Conservation (phyloP, 179 eudicot genomes). For the Camellia oleifera region DNA sequence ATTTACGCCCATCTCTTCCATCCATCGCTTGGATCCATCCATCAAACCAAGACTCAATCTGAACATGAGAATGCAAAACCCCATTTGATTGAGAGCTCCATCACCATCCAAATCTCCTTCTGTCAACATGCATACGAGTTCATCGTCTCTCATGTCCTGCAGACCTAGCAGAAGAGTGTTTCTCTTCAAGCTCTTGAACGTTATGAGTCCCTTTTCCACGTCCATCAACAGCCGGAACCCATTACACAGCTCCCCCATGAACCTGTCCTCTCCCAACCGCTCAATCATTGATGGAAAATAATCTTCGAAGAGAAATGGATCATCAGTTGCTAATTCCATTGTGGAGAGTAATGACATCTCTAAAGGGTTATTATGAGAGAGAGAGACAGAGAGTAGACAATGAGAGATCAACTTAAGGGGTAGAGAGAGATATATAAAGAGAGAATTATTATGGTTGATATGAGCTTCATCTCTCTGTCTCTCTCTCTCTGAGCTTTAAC, state of each 20-base stretch:
- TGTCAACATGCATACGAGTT: constrained; percentile 38
- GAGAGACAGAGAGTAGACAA: too few relatives aligned
- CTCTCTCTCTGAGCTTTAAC: background rate
- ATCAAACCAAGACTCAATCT: constrained; percentile 46
- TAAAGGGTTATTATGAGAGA: too few relatives aligned
- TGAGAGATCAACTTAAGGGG: background rate
- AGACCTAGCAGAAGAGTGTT: constrained; percentile 39
- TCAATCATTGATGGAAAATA: constrained; percentile 45
- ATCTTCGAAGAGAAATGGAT: constrained; percentile 35
- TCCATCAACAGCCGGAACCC: constrained; percentile 52
- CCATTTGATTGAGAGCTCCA: constrained; percentile 50
- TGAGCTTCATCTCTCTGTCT: background rate
- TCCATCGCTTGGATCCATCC: constrained; percentile 33
- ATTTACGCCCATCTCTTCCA: constrained; percentile 9
- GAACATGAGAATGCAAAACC: constrained; percentile 57
- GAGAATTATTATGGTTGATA: background rate
- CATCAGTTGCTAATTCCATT: constrained; percentile 22
- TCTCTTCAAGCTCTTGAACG: constrained; percentile 52
- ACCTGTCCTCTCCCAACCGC: constrained; percentile 40
- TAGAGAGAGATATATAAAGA: background rate
- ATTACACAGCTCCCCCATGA: constrained; percentile 48
- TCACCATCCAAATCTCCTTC: constrained; percentile 61
- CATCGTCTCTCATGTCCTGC: constrained; percentile 39
- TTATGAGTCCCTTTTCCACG: constrained; percentile 45
- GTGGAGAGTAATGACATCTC: constrained; percentile 1